A percentile compares a stretch with the other conserved stretches of the same genome.
Evolutionary conservation across 176 grass and related monocot species (phyloP).

Genomic region (maize (Zea mays)): DNA sequence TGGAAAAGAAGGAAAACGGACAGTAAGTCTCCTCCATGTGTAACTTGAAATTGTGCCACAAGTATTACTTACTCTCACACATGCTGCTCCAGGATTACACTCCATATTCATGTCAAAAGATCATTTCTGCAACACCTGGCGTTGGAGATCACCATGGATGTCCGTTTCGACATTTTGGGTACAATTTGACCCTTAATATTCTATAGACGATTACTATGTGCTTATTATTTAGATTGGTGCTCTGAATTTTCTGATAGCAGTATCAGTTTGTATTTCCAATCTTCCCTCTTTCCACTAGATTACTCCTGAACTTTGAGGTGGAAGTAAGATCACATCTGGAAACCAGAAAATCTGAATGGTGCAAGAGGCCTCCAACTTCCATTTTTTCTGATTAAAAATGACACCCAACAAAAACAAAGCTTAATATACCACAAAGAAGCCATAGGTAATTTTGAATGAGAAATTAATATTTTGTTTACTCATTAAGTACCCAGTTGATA

Average conservation of each 20-base stretch:
- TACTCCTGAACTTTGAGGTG: constrained; percentile 1
- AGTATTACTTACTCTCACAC: constrained; percentile 32
- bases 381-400: background rate
- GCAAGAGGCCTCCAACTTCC: background rate
- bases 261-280: background rate
- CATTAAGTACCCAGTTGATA: constrained; percentile 2
- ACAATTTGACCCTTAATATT: constrained; percentile 12
- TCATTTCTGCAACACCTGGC: constrained; percentile 87
- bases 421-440: background rate
- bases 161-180: constrained; percentile 97
- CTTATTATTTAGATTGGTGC: constrained; percentile 8
- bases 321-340: constrained; percentile 12
- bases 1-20: constrained; percentile 98
- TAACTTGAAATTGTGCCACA: constrained; percentile 11
- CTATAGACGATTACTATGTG: background rate
- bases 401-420: background rate
- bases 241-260: constrained; percentile 9
- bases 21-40: constrained; percentile 42
- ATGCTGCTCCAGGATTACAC: constrained; percentile 86
- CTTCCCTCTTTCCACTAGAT: background rate
- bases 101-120: constrained; percentile 95
- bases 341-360: background rate
- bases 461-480: constrained; percentile 9
- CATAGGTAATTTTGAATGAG: background rate
- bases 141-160: constrained; percentile 97